Conservation (phyloP, 2,329 filamentous ascomycete genomes). For the Lecanosticta acicola region DNA sequence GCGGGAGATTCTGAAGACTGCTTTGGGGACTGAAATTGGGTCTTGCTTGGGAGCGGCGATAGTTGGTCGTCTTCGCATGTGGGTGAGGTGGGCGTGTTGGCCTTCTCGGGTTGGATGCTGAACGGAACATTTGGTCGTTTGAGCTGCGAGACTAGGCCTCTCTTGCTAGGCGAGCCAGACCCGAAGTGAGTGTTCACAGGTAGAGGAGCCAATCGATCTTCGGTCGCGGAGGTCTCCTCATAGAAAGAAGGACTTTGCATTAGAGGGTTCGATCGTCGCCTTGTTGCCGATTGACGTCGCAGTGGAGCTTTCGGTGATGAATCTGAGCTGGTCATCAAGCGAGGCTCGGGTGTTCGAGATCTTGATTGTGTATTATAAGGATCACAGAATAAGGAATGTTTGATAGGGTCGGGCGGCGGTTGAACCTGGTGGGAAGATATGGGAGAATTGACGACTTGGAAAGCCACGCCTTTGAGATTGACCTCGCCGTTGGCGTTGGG, state of each 20-base stretch:
- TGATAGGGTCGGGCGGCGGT: constrained; percentile 22
- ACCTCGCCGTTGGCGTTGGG: constrained; percentile 11
- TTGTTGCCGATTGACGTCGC: constrained; percentile 14
- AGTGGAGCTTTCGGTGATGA: constrained; percentile 7
- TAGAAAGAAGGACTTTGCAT: constrained; percentile 7
- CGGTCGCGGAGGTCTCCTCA: constrained; percentile 6
- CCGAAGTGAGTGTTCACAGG: constrained; percentile 23
- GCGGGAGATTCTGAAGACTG: constrained; percentile 13
- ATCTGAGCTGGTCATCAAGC: background rate
- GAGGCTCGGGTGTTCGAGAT: constrained; percentile 1
- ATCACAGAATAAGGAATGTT: constrained; percentile 29
- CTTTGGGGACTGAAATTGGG: constrained; percentile 15
- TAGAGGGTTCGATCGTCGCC: constrained; percentile 18
- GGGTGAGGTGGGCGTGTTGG: constrained; percentile 10
- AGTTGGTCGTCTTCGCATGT: constrained; percentile 20
- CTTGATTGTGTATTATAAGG: constrained; percentile 9
- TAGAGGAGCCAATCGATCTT: constrained; percentile 24
- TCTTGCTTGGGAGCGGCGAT: constrained; percentile 24
- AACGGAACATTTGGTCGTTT: constrained; percentile 9
- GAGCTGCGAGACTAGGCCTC: constrained; percentile 12
- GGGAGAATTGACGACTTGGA: constrained; percentile 21
- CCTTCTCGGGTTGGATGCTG: background rate
- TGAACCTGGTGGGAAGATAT: constrained; percentile 13
- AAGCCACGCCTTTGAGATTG: constrained; percentile 27
- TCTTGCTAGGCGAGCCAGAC: constrained; percentile 12